Evolutionary conservation across 192 early-diverging fungal species (phyloP), one percentile per base, ranked within the genome.

Genomic region (Gigaspora rosea): DNA sequence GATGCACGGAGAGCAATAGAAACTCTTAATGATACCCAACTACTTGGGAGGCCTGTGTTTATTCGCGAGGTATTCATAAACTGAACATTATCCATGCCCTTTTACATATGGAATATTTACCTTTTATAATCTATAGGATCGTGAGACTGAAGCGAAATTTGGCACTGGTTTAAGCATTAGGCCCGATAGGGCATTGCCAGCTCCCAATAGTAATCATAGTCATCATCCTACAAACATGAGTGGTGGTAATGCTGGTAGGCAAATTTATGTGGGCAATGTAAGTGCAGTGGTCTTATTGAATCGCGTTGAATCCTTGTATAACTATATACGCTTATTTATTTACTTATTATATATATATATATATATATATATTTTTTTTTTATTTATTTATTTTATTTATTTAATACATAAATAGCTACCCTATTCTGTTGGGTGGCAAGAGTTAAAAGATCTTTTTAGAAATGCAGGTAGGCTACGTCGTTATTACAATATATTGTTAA

Each of bases 391-490:
- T n/a, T n/a, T n/a, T n/a, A n/a, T n/a, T 51, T 16, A 69, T 69
- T 69, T 51, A 51, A 50, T 11, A 52, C 9, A 52, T 52, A 15
- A 22, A 50, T 78, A 95, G 94, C 80, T 95, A 3, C 94, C 94
- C 8, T 92, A 88, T 78, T 84, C 87, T 41, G 88, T 93, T 50
- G 89, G 88, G 46, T 95, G 94, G 94, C 92, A 96, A 82, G 94
- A 96, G 70, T 63, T 96, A 81, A 96, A 96, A 73, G 93, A 94
- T 80, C 77, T 95, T 52, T 95, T 95, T 83, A 86, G 92, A 68
- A 86, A 86, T 80, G 90, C 92, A 47, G 92, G 90, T 77, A 56
- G 46, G 61, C 3, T 3, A 27, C 15, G 2, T 41, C 41, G 41
- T 1, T 41, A 41, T 41, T 41, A 41, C 41, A 41, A 41, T 41